Percentiles rank a stretch among this genome's conserved stretches.
phyloP scores from a whole-genome alignment of 805 yeast genomes.

The Hanseniaspora hatyaiensis region DNA sequence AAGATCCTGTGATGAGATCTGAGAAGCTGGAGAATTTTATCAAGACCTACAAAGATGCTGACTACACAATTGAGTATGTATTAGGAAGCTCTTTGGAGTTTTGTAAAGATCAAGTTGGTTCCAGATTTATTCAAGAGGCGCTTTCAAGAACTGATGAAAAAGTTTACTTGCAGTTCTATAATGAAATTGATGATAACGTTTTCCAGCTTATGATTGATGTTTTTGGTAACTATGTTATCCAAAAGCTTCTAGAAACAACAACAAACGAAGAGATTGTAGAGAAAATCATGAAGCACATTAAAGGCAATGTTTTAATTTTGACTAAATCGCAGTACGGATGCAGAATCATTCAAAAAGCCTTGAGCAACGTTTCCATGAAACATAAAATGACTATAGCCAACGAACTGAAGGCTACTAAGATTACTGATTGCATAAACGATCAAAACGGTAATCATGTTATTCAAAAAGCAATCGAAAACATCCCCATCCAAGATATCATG shows the following conservation, averaged over 20 bases:
- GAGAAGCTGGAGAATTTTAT: constrained; percentile 80
- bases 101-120: constrained; percentile 92
- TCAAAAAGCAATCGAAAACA: constrained; percentile 82
- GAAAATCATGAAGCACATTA: constrained; percentile 38
- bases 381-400: constrained; percentile 57
- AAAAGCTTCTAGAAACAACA: constrained; percentile 82
- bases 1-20: constrained; percentile 51
- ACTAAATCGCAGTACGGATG: constrained; percentile 97
- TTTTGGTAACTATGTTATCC: constrained; percentile 94
- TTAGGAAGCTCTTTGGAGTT: constrained; percentile 83
- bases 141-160: constrained; percentile 50
- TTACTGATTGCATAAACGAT: constrained; percentile 68
- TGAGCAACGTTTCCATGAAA: constrained; percentile 54
- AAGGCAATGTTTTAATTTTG: constrained; percentile 58
- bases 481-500: constrained; percentile 57
- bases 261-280: constrained; percentile 50
- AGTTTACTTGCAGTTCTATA: constrained; percentile 71
- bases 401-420: constrained; percentile 52
- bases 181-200: constrained; percentile 65
- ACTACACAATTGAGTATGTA: constrained; percentile 55
- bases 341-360: constrained; percentile 88
- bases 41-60: constrained; percentile 44
- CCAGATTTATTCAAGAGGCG: constrained; percentile 88
- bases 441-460: constrained; percentile 97
- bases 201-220: constrained; percentile 86